A percentile compares a stretch with the other conserved stretches of the same genome.
Conservation (phyloP, 768 basidiomycete genomes). For the Phylloporus arenicola region DNA sequence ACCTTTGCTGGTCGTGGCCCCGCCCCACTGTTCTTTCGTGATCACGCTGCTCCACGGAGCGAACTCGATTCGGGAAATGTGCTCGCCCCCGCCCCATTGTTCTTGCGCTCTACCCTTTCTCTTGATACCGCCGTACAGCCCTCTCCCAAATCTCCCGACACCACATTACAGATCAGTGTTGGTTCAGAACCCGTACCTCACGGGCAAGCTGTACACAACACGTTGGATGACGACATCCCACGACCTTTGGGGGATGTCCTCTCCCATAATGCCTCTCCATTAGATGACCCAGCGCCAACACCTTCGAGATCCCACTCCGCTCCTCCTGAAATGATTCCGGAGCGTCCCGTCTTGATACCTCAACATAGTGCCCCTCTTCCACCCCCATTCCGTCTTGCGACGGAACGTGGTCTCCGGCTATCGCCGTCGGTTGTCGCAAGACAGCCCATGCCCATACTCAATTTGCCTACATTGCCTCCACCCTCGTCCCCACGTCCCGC, state of each 20-base stretch:
- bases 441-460: slow-evolving; percentile 42
- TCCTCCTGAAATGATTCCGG: slow-evolving; percentile 1
- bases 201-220: slow-evolving; percentile 7
- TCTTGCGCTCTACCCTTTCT: slow-evolving; percentile 10
- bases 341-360: slow-evolving; percentile 4
- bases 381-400: slow-evolving; percentile 19
- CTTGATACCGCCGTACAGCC: slow-evolving; percentile 7
- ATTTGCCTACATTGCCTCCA: slow-evolving; percentile 44
- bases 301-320: not conserved
- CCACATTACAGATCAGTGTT: slow-evolving; percentile 3
- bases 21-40: slow-evolving; percentile 10
- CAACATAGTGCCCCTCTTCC: slow-evolving; percentile 14
- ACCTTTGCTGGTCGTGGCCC: slow-evolving; percentile 11
- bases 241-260: slow-evolving; percentile 7
- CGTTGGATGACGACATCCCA: slow-evolving; percentile 11
- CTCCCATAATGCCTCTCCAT: slow-evolving; percentile 7
- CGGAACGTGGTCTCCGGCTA: slow-evolving; percentile 37
- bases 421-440: slow-evolving; percentile 43
- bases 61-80: slow-evolving; percentile 1
- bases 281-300: not conserved
- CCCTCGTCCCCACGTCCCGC: slow-evolving; percentile 22
- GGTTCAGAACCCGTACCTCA: slow-evolving; percentile 1
- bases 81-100: slow-evolving; percentile 13
- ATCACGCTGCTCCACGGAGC: slow-evolving; percentile 1
- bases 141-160: slow-evolving; percentile 3